These are phyloP conservation scores for Porogramme epimiltina DNA, from an alignment of 1,284 basidiomycete species.

Conservation along the genomic window DNA sequence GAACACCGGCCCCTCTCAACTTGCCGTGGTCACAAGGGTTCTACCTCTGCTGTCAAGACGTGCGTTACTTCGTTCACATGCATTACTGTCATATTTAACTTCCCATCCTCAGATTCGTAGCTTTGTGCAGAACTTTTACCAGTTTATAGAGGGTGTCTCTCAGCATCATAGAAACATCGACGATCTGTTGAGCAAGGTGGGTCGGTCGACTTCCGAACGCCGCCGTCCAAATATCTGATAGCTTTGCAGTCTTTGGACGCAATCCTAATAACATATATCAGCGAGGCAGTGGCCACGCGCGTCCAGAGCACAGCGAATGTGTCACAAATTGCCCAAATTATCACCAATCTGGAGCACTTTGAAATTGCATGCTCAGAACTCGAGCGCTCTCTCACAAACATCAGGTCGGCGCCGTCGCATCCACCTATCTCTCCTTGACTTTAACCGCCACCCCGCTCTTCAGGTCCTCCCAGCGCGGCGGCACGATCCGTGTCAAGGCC, in stretches of 20 bases:
- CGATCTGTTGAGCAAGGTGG: conserved; percentile 86
- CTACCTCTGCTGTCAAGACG: conserved; percentile 93
- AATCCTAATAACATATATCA: conserved; percentile 82
- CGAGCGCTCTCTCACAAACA: conserved; percentile 82
- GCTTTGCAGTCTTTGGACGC: conserved; percentile 80
- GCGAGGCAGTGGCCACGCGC: conserved; percentile 74
- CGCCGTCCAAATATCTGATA: neutral
- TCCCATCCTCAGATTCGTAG: conserved; percentile 77
- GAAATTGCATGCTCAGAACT: conserved; percentile 85
- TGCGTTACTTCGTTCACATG: conserved; percentile 38
- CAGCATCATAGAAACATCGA: conserved; percentile 93
- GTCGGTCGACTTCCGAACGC: conserved; percentile 7
- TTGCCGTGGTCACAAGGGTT: conserved; percentile 97
- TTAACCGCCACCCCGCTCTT: neutral
- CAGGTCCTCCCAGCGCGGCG: conserved; percentile 75
- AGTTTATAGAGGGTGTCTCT: conserved; percentile 93
- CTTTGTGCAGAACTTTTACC: conserved; percentile 96
- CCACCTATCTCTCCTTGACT: neutral
- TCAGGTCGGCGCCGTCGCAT: conserved; percentile 54
- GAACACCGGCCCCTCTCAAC: conserved; percentile 71
- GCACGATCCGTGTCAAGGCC: conserved; percentile 73
- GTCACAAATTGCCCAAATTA: conserved; percentile 94
- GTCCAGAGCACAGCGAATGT: conserved; percentile 78
- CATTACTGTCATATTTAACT: too few relatives aligned
- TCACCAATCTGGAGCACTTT: conserved; percentile 94